Conservation (phyloP, 2,329 filamentous ascomycete genomes). For the Xylariaceae sp. region DNA sequence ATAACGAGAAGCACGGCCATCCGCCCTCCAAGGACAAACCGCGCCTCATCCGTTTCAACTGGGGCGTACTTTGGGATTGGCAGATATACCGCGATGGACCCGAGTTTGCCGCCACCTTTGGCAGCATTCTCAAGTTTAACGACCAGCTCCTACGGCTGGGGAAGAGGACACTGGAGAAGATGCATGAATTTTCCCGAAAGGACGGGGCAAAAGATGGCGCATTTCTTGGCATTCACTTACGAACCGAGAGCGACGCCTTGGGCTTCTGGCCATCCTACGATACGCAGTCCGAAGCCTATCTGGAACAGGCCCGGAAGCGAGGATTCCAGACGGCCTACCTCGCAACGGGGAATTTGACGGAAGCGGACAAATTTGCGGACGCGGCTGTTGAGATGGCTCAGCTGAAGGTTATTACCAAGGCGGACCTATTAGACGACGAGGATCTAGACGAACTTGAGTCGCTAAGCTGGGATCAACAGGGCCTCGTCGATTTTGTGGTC, state of each 20-base stretch:
- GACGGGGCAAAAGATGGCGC: constrained; percentile 33
- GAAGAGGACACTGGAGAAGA: constrained; percentile 43
- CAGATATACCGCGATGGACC: constrained; percentile 54
- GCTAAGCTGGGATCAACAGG: constrained; percentile 54
- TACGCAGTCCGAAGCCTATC: constrained; percentile 49
- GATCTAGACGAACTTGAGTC: constrained; percentile 45
- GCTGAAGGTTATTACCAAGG: constrained; percentile 49
- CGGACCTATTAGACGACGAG: constrained; percentile 42
- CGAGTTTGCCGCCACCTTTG: constrained; percentile 54
- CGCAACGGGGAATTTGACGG: constrained; percentile 53
- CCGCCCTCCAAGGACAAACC: constrained; percentile 41
- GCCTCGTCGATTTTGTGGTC: constrained; percentile 51
- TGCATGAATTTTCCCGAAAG: constrained; percentile 42
- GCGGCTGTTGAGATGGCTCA: constrained; percentile 42
- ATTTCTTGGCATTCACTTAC: constrained; percentile 53
- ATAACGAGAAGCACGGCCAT: constrained; percentile 37
- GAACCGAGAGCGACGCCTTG: constrained; percentile 56
- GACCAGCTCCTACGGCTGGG: constrained; percentile 51
- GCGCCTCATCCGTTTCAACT: constrained; percentile 50
- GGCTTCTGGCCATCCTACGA: constrained; percentile 54
- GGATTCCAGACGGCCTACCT: constrained; percentile 51
- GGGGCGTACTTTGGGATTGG: constrained; percentile 55
- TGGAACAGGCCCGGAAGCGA: constrained; percentile 43
- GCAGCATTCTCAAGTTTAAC: constrained; percentile 50
- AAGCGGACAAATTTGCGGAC: constrained; percentile 48